Conservation (phyloP, 1,139 yeast genomes). For the Scheffersomyces parashehatae region DNA sequence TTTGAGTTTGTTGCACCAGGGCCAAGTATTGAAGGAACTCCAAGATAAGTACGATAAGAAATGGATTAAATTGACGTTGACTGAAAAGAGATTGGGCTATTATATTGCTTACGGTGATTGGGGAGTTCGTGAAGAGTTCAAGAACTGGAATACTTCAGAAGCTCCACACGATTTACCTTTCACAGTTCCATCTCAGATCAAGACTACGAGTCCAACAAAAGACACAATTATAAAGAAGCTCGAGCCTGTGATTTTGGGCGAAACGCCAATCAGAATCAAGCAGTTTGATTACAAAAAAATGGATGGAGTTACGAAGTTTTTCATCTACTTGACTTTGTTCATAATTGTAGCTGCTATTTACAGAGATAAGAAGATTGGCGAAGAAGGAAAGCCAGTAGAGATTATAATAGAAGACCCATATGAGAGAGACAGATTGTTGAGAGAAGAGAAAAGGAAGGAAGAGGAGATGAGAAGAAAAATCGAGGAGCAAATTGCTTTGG, state of each 20-base stretch:
- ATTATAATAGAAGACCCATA: constrained; percentile 38
- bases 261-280: constrained; percentile 45
- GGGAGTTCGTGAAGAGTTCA: constrained; percentile 62
- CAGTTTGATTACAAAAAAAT: constrained; percentile 53
- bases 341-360: constrained; percentile 46
- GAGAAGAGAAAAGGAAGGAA: constrained; percentile 11
- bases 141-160: constrained; percentile 38
- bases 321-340: constrained; percentile 48
- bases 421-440: constrained; percentile 28
- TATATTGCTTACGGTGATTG: constrained; percentile 64
- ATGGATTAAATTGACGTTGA: constrained; percentile 48
- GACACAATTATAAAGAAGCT: constrained; percentile 27
- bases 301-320: constrained; percentile 56
- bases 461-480: constrained; percentile 10
- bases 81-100: constrained; percentile 53
- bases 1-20: constrained; percentile 56
- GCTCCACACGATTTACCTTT: constrained; percentile 61
- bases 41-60: constrained; percentile 52
- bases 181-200: constrained; percentile 35
- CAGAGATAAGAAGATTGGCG: constrained; percentile 52
- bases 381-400: constrained; percentile 48
- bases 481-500: background rate
- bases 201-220: constrained; percentile 21
- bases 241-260: constrained; percentile 48
- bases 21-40: constrained; percentile 55